Evolutionary conservation across 1,139 yeast species (phyloP), one percentile per base, ranked within the genome.

Genomic region (Saccharomyces hybrid): DNA sequence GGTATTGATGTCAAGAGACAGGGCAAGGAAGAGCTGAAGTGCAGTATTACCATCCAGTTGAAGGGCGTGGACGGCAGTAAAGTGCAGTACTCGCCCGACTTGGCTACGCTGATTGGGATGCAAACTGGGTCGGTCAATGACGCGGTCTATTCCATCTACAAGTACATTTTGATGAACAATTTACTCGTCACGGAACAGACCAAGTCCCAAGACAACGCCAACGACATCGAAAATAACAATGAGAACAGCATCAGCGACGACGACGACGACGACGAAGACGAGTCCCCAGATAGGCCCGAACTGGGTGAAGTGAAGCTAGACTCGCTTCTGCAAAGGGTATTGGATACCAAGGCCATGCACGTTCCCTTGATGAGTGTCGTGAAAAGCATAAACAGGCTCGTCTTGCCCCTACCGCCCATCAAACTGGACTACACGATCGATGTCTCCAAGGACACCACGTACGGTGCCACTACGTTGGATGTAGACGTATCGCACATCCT

Each of bases 121-220:
- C 75, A 77, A 42, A 95, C 88, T 67, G 84, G 88, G 48, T 84
- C 95, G 5, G 90, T 90, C 68, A 93, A 93, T 56, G 97, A 88
- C 56, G 86, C 95, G 46, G 82, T 93, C 30, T 88, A 84, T 63
- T 82, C 84, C 27, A 75, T 93, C 52, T 93, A 97, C 91, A 93
- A 88, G 70, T 93, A 93, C 69, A 86, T 68, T 32, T 51, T 68
- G 42, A 58, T 66, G 28, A 68, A 68, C 52, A 62, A 66, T 50
- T 52, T 68, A 20, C 50, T 68, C 13, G 32, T 50, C 23, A 50
- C 52, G 7, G 49, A 50, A 30, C 52, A 44, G 7, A 27, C 42
- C 11, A 16, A 42, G 30, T 34, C 42, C 14, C 27, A 50, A 23
- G 34, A 28, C 5, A 11, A 31, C 13, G 41, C 50, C 23, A 25